Evolutionary conservation across 1,284 basidiomycete genomes (phyloP), one percentile per base, ranked within the genome.

Genomic region (Leccinum holopus): DNA sequence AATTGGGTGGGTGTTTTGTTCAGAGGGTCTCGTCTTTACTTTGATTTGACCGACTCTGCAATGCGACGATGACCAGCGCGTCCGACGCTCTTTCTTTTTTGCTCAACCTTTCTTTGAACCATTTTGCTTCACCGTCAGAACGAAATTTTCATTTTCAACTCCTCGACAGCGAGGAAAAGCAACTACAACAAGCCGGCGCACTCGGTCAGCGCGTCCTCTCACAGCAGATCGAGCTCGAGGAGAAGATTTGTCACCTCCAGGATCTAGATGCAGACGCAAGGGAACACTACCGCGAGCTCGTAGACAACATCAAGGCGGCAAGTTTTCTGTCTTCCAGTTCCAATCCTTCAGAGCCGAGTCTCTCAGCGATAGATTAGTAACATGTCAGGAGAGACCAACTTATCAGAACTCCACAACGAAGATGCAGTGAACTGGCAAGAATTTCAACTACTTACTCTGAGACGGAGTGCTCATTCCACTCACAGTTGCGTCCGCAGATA

Each of bases 191-290:
- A 67, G 92, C 94, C 7, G 94, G 91, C 51, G 89, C 88, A 61
- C 87, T 97, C 74, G 95, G 95, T 58, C 92, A 96, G 78, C 90
- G 91, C 75, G 87, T 98, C 68, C 87, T 97, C 65, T 85, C 87
- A 30, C 95, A 97, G 80, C 94, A 94, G 76, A 88, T 91, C 78
- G 93, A 97, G 74, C 85, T 97, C 65, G 92, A 96, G 77, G 87
- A 91, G 69, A 85, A 92, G 55, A 92, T 97, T 65, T 81, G 85
- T 57, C 89, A 90, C 67, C 82, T 97, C 60, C 87, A 92, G 70
- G 89, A 89, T 55, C 72, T 84, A 61, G 87, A 89, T 67, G 76
- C 82, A 16, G 88, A 90, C 59, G 87, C 90, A n/a, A 82, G 85
- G 60, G 82, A 86, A 54, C 85, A 86, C 69, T 90, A 94, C 69